A percentile compares a stretch with the other conserved stretches of the same genome.
phyloP scores from a whole-genome alignment of 305 asterid genomes.

The Nicotiana rustica region DNA sequence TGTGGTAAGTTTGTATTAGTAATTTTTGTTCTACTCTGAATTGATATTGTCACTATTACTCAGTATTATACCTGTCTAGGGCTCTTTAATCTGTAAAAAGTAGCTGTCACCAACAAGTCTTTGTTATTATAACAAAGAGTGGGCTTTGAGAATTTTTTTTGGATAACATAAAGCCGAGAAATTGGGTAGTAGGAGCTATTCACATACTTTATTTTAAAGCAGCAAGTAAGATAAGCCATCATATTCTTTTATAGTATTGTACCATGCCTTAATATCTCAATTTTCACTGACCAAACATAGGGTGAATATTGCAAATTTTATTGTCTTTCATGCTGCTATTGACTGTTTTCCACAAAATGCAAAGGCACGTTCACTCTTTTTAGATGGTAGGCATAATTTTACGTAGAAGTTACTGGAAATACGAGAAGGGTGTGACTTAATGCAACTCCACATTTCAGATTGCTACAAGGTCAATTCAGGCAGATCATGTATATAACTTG shows the following conservation, averaged over 20 bases:
- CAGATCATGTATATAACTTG: background rate
- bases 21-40: too few species aligned
- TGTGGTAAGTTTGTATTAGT: constrained; percentile 59
- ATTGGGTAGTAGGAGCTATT: background rate
- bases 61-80: background rate
- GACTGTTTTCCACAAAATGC: constrained; percentile 14
- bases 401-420: background rate
- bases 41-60: too few species aligned
- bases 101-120: background rate
- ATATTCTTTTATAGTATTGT: background rate
- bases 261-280: background rate
- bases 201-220: constrained; percentile 8
- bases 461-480: background rate
- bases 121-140: background rate
- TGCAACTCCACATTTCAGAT: constrained; percentile 3
- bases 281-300: background rate
- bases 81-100: background rate
- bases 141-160: constrained; percentile 20
- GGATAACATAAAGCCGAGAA: constrained; percentile 5
- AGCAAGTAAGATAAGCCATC: background rate
- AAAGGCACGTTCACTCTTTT: constrained; percentile 2
- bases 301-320: constrained; percentile 15
- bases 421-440: background rate
- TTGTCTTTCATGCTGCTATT: background rate
- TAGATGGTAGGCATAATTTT: background rate